Conservation (phyloP, 2,329 filamentous ascomycete genomes). For the Leptographium wingfieldii region DNA sequence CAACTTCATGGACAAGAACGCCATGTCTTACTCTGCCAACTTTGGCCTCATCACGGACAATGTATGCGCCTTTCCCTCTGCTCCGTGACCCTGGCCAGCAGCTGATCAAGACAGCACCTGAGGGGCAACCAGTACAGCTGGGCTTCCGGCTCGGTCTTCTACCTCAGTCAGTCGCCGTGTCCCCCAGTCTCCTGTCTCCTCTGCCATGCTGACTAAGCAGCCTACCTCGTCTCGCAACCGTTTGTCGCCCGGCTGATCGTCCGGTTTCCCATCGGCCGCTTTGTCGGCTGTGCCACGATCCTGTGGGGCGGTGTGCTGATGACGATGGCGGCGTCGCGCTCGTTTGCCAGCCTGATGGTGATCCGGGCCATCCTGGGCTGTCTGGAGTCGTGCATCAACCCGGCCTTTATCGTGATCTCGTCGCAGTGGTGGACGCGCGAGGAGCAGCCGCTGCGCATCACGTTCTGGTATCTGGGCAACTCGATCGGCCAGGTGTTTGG, state of each 20-base stretch:
- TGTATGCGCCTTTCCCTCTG: conserved; percentile 2
- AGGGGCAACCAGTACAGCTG: conserved; percentile 6
- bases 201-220: not conserved
- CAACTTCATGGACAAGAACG: conserved; percentile 19
- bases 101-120: conserved; percentile 2
- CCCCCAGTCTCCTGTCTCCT: not conserved
- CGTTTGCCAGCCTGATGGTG: conserved; percentile 16
- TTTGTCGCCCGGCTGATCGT: conserved; percentile 18
- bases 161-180: not conserved
- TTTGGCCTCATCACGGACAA: conserved; percentile 2
- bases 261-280: conserved; percentile 23
- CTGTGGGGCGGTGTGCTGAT: conserved; percentile 19
- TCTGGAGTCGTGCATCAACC: conserved; percentile 19
- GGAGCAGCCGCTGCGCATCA: conserved; percentile 4
- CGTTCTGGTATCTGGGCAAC: conserved; percentile 21
- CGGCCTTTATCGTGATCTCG: conserved; percentile 19
- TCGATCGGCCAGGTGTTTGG: conserved; percentile 30
- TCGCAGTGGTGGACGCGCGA: conserved; percentile 18
- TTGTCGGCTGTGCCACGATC: conserved; percentile 15
- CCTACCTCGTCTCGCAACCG: conserved; percentile 3
- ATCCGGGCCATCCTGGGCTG: conserved; percentile 18
- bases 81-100: not conserved
- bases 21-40: conserved; percentile 4
- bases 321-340: conserved; percentile 17
- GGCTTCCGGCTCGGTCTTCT: conserved; percentile 7